These are phyloP conservation scores for Persicaria maculosa DNA, from an alignment of 148 eudicot species.

Conservation along the genomic window DNA sequence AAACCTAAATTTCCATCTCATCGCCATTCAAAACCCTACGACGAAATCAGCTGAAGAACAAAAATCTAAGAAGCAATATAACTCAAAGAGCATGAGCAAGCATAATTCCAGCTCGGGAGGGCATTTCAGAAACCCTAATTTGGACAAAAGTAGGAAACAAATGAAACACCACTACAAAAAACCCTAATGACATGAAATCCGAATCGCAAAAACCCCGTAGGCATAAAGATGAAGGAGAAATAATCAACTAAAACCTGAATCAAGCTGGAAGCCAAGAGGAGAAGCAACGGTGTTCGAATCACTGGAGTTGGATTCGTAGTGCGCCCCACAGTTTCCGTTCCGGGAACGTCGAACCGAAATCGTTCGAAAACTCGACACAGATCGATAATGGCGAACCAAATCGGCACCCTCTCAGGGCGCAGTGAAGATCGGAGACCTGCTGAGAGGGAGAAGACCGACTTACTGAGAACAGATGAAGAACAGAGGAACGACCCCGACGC, in stretches of 20 bases:
- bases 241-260: neutral
- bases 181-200: neutral
- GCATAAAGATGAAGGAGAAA: neutral
- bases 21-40: neutral
- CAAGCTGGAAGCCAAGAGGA: neutral
- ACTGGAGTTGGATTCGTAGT: no score
- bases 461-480: no score
- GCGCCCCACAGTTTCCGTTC: no score
- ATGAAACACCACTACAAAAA: neutral
- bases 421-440: no score
- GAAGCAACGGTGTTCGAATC: slow-evolving; percentile 2
- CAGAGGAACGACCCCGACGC: no score
- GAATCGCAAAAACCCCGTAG: neutral
- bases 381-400: no score
- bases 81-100: neutral
- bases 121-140: neutral
- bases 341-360: no score
- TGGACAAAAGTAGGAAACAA: neutral
- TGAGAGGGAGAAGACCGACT: no score
- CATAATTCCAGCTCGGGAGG: neutral
- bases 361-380: no score
- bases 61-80: neutral
- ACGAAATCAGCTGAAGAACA: neutral
- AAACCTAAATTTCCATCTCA: neutral
- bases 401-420: no score